Evolutionary conservation across 1,284 basidiomycete genomes (phyloP), one percentile per base, ranked within the genome.

Genomic region (Trametes sp.): DNA sequence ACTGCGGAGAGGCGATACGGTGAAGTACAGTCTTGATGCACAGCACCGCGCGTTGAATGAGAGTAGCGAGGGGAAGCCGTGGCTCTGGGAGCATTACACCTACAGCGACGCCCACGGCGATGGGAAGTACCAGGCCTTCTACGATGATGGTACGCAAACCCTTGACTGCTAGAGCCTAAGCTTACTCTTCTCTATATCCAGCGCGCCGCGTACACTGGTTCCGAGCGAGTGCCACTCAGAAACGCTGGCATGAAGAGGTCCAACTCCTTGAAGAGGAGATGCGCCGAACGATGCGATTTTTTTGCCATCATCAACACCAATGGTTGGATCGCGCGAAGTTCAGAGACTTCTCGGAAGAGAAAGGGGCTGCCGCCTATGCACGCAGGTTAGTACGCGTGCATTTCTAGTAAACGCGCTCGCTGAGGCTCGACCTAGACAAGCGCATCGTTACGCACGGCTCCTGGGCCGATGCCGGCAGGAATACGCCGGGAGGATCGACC

Each of bases 1-100:
- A 9, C 60, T 67, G n/a, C 16, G 52, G 21, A 48, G 28, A 19
- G 28, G 24, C 5, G 57, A 67, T 35, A 35, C 60, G 5, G 33
- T 50, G 10, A 28, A 58, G n/a, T 67, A 60, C 48, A 55, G 46
- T 1, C 41, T 67, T 2, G 26, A 31, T 26, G 55, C 53, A 8
- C 53, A 45, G 5, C 50, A 60, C 16, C 29, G 51, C 16, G 19
- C 4, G 24, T 26, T 59, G 2, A 63, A 63, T 1, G 49, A 65
- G 16, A 65, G 61, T 56, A 60, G 48, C 36, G 41, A 44, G 49
- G 19, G n/a, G 10, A 29, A 51, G 11, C 63, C 68, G 9, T 69
- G 68, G 68, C 63, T 69, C 31, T 69, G 68, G 66, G 61, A 62
- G 28, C 51, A 59, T 10, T 35, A 63, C 5, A 36, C 42, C 0